phyloP scores from a whole-genome alignment of 2,329 filamentous ascomycete species.

The Amylocarpus encephaloides region DNA sequence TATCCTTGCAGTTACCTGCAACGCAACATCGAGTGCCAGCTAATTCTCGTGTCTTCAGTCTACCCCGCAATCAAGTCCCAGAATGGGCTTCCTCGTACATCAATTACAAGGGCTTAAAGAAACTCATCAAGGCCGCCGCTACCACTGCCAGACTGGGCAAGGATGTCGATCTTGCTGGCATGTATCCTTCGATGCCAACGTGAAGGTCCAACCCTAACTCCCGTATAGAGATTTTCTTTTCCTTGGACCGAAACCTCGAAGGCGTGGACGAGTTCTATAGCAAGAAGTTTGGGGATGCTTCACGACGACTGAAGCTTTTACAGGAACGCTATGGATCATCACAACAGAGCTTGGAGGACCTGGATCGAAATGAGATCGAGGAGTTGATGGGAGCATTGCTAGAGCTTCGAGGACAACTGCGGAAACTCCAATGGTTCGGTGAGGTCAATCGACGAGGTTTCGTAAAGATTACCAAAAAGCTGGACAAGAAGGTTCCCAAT shows the following conservation, averaged over 20 bases:
- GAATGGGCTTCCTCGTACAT: slow-evolving; percentile 83
- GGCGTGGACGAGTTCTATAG: slow-evolving; percentile 97
- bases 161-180: slow-evolving; percentile 84
- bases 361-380: slow-evolving; percentile 84
- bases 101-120: slow-evolving; percentile 89
- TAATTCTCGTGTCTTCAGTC: slow-evolving; percentile 35
- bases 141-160: slow-evolving; percentile 60
- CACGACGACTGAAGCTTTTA: slow-evolving; percentile 76
- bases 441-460: slow-evolving; percentile 95
- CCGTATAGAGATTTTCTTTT: slow-evolving; percentile 83
- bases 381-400: slow-evolving; percentile 86
- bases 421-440: slow-evolving; percentile 95
- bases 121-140: slow-evolving; percentile 76
- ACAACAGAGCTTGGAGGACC: slow-evolving; percentile 59
- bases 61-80: slow-evolving; percentile 77
- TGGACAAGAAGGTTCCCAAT: slow-evolving; percentile 86
- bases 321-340: slow-evolving; percentile 80
- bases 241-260: slow-evolving; percentile 93
- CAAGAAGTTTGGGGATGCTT: slow-evolving; percentile 82
- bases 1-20: background rate
- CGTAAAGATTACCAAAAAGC: slow-evolving; percentile 97
- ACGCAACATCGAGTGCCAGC: background rate
- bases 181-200: slow-evolving; percentile 19
- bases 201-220: slow-evolving; percentile 30
- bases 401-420: slow-evolving; percentile 77